Evolutionary conservation across 148 eudicot species (phyloP), one percentile per base, ranked within the genome.

Genomic region (Amaranthus hypochondriacus): DNA sequence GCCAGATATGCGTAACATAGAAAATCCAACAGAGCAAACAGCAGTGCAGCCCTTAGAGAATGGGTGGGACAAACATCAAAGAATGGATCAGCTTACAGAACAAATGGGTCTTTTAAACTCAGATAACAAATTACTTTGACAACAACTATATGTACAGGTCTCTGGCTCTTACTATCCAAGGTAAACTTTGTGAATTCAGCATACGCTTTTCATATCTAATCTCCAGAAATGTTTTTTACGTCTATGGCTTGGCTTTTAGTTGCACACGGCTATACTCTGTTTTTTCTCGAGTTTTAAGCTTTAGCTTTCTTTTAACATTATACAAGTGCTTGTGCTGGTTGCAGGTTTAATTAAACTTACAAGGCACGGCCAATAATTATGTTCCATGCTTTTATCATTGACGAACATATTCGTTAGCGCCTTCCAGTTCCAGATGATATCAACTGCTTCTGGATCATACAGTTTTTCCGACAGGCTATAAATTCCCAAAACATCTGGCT

Each of bases 101-200:
- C 91, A 88, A 75, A 92, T 90, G 96, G 90, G 87, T 51, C 85
- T 78, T 75, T 86, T 90, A 12, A 79, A 78, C 49, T 87, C 96
- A 4, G 84, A 88, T 43, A 72, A 54, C 59, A 79, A 87, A 65
- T 72, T 77, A 73, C 76, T 61, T 66, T 87, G 84, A 86, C 72
- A 21, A 68, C 68, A 44, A 60, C 63, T 46, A 83, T 80, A 77
- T 83, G 81, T 86, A 81, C 71, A 81, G 77, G 39, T 28, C 72
- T 73, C 18, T 62, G 72, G 56, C 47, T 66, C 59, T 54, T 70
- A 49, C 68, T 28, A 56, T 74, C 63, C 71, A 70, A 77, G 82
- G 82, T 79, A 79, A 57, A 64, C 14, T 57, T 75, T 13, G 28
- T 43, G 67, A 79, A 14, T 10, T 43, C 39, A 8, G 4, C 55